Evolutionary conservation across 345 rosid genomes (phyloP).

Genomic region (Noccaea caerulescens): DNA sequence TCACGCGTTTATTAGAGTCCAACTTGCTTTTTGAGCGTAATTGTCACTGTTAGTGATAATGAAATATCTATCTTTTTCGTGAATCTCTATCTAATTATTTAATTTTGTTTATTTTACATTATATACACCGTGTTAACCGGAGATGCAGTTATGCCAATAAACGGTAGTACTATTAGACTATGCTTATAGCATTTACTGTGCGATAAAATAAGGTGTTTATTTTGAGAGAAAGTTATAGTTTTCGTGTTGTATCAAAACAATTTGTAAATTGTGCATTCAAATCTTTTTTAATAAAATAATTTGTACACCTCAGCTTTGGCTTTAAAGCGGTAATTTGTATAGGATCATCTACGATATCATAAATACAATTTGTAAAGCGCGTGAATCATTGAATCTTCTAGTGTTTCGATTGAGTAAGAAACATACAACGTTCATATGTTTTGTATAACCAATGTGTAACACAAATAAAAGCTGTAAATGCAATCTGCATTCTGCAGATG

Average conservation of each 20-base stretch:
- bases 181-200: neutral
- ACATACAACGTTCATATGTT: neutral
- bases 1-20: slow-evolving; percentile 40
- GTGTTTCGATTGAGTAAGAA: slow-evolving; percentile 5
- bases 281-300: too few species aligned
- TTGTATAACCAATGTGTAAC: neutral
- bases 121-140: neutral
- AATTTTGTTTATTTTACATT: neutral
- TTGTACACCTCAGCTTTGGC: neutral
- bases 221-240: neutral
- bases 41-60: slow-evolving; percentile 36
- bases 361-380: neutral
- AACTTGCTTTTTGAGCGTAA: slow-evolving; percentile 37
- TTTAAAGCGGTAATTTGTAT: neutral
- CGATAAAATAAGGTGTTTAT: neutral
- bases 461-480: slow-evolving; percentile 4
- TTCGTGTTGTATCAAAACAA: neutral
- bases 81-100: neutral
- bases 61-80: slow-evolving; percentile 2
- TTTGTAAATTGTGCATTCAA: too few species aligned
- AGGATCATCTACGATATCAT: neutral
- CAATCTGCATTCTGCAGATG: slow-evolving; percentile 1
- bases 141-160: neutral
- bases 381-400: slow-evolving; percentile 9
- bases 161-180: neutral